Evolutionary conservation across 768 basidiomycete species (phyloP), one percentile per base, ranked within the genome.

Genomic region (Amylocystis lapponica): DNA sequence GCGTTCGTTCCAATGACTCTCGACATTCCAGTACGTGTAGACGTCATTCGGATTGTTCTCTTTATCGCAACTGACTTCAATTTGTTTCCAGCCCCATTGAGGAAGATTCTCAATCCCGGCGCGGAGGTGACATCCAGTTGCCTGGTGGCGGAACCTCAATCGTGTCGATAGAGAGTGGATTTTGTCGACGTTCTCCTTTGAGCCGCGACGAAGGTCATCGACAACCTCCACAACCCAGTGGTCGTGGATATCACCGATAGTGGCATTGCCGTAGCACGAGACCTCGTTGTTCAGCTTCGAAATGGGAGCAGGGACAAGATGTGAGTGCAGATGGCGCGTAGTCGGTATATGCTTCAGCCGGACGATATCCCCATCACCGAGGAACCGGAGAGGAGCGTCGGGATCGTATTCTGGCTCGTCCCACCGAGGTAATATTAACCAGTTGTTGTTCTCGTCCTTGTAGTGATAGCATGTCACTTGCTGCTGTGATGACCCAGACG

Each of bases 391-490:
- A 5, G 76, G 75, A 39, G 73, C 79, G 39, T 86, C 75, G 4
- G 77, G 78, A 53, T 90, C 74, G 56, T 84, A 78, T 1, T 63
- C 58, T 0, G 78, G 69, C 47, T 85, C 79, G 26, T 85, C 78
- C 96, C 95, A 97, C 1, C 70, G 71, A 5, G 91, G 92, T 2
- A 83, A 69, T 51, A 98, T 60, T 14, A 68, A 55, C 86, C 91
- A 98, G 34, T 97, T 74, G 67, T 99, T 99, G 74, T 99, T 99
- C 36, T 83, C 81, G 59, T 98, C 96, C 68, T 96, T 97, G 78
- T 99, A 98, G 68, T 99, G 96, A 62, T 98, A 99, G 65, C 96
- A 99, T 0, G 96, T 98, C 3, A 98, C 82, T 64, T 99, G 96
- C 56, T 98, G 96, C 59, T 98, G 96, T 44, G 70, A 69, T 0